These are phyloP conservation scores for Gossypium gossypioides DNA, from an alignment of 441 rosid genomes.

Conservation along the genomic window DNA sequence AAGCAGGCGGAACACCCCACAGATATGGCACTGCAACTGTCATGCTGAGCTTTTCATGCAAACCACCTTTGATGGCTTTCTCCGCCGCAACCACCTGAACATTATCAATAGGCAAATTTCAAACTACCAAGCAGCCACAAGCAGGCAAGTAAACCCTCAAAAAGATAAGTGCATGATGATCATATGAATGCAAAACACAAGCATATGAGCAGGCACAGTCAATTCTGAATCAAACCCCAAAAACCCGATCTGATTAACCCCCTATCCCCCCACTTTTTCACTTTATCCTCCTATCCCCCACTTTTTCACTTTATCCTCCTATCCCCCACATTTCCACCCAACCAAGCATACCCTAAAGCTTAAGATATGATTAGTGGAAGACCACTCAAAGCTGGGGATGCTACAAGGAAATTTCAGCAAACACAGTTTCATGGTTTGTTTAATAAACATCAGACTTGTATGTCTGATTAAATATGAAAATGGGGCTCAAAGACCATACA, in stretches of 20 bases:
- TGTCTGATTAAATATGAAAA: not conserved
- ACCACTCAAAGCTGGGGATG: not conserved
- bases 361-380: not conserved
- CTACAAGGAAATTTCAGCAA: not conserved
- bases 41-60: constrained; percentile 82
- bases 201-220: too few species aligned
- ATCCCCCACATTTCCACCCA: too few species aligned
- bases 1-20: constrained; percentile 91
- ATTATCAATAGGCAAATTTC: not conserved
- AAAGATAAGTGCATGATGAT: not conserved
- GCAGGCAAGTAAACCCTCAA: not conserved
- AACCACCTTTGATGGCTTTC: constrained; percentile 65
- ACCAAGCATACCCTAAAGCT: not conserved
- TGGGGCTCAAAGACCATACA: not conserved
- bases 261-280: too few species aligned
- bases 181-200: not conserved
- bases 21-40: constrained; percentile 83
- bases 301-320: too few species aligned
- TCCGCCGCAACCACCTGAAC: constrained; percentile 61
- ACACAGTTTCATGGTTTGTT: not conserved
- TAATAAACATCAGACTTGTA: not conserved
- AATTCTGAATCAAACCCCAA: too few species aligned
- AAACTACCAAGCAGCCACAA: not conserved
- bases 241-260: too few species aligned
- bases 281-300: too few species aligned